Conservation (phyloP, 2,329 filamentous ascomycete genomes). For the Bipolaris zeicola region DNA sequence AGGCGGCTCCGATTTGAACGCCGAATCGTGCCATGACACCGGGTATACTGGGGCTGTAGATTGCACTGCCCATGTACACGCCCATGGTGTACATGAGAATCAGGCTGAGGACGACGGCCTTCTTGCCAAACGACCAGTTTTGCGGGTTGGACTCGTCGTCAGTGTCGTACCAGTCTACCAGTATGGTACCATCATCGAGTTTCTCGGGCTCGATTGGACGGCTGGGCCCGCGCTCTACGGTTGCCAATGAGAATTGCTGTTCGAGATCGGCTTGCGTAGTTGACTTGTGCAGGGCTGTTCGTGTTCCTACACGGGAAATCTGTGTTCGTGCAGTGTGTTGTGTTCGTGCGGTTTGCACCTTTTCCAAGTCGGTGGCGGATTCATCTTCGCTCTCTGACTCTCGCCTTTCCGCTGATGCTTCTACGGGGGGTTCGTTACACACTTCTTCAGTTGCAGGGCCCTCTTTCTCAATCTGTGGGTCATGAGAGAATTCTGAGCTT, state of each 20-base stretch:
- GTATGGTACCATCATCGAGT: constrained; percentile 46
- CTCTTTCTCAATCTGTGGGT: constrained; percentile 20
- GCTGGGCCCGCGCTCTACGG: constrained; percentile 43
- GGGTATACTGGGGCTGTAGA: constrained; percentile 54
- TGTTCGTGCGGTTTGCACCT: constrained; percentile 39
- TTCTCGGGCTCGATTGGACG: constrained; percentile 44
- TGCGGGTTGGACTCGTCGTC: constrained; percentile 49
- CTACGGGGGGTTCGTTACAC: constrained; percentile 29
- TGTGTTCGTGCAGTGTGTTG: constrained; percentile 34
- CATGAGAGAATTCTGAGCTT: constrained; percentile 13
- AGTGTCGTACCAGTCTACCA: constrained; percentile 54
- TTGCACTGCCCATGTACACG: constrained; percentile 60
- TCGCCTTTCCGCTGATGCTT: constrained; percentile 32
- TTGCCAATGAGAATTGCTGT: constrained; percentile 45
- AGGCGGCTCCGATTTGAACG: constrained; percentile 58
- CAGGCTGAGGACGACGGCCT: constrained; percentile 44
- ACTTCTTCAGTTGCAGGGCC: constrained; percentile 32
- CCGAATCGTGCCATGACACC: constrained; percentile 61
- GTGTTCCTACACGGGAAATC: constrained; percentile 46
- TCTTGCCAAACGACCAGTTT: constrained; percentile 48
- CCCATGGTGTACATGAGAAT: constrained; percentile 66
- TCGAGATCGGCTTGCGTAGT: constrained; percentile 50
- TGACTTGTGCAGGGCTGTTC: constrained; percentile 44
- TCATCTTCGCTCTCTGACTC: constrained; percentile 24
- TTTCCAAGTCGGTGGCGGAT: constrained; percentile 39